phyloP scores from a whole-genome alignment of 306 rosid species.

The Acmispon strigosus region DNA sequence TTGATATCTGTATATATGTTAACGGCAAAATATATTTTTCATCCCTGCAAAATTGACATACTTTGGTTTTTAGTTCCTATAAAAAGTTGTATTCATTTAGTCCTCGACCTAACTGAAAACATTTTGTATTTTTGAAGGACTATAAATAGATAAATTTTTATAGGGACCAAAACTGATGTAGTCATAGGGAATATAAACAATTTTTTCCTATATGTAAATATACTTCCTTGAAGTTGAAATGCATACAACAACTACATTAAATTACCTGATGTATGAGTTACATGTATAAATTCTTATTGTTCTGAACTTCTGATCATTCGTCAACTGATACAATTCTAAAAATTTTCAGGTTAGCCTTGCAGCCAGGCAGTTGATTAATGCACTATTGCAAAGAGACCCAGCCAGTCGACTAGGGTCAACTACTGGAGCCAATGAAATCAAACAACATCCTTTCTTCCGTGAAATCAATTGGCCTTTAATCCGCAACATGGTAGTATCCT shows the following conservation, averaged over 20 bases:
- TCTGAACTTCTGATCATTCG: conserved; percentile 8
- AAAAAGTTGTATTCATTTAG: too few relatives aligned
- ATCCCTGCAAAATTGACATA: too few relatives aligned
- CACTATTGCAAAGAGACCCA: conserved; percentile 84
- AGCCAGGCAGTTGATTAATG: conserved; percentile 84
- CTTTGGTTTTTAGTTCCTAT: too few relatives aligned
- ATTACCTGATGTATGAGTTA: neutral
- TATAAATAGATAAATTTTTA: too few relatives aligned
- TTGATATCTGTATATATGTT: neutral
- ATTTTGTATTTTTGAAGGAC: too few relatives aligned
- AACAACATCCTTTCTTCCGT: conserved; percentile 81
- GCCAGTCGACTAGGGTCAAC: conserved; percentile 61
- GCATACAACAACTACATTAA: neutral
- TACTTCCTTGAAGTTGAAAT: too few relatives aligned
- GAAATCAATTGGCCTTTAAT: conserved; percentile 88
- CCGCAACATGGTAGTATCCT: conserved; percentile 68
- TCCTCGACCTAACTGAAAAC: too few relatives aligned
- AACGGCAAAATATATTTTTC: too few relatives aligned
- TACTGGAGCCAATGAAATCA: conserved; percentile 79
- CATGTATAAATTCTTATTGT: neutral
- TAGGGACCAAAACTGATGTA: too few relatives aligned
- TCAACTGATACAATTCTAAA: conserved; percentile 8
- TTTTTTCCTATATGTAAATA: too few relatives aligned
- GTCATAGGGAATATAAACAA: too few relatives aligned
- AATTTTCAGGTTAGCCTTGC: conserved; percentile 76